These are phyloP conservation scores for Rhododendron vialii DNA, from an alignment of 148 eudicot genomes.

Conservation along the genomic window DNA sequence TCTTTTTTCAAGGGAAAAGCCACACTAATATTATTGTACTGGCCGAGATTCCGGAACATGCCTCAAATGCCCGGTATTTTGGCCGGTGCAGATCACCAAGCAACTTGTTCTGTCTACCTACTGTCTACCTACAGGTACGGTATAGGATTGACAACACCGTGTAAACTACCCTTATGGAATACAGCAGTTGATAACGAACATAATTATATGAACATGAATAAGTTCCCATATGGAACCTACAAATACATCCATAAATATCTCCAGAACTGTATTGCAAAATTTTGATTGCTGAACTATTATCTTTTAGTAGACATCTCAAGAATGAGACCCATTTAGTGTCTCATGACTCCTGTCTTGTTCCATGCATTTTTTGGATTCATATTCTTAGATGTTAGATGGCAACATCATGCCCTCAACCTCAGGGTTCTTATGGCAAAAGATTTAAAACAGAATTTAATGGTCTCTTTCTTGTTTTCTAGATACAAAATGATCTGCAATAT, in stretches of 20 bases:
- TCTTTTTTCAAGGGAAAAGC: not conserved
- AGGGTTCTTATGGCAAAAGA: not conserved
- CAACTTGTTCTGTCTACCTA: not conserved
- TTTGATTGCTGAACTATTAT: not conserved
- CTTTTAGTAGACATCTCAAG: not conserved
- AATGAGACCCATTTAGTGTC: not conserved
- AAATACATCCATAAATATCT: not conserved
- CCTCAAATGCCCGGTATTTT: not conserved
- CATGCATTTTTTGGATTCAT: not conserved
- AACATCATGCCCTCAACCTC: not conserved
- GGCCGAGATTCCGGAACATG: not conserved
- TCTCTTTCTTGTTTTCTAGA: slow-evolving; percentile 25
- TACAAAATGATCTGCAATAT: slow-evolving; percentile 71
- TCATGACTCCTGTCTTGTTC: not conserved
- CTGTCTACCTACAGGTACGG: not conserved
- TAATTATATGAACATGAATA: not conserved
- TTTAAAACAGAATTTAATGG: not conserved
- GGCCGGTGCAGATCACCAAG: not conserved
- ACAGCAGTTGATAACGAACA: not conserved
- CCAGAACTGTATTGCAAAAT: not conserved
- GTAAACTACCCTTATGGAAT: not conserved
- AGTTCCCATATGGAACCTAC: not conserved
- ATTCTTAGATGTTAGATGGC: not conserved
- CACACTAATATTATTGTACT: not conserved
- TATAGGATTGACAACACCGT: not conserved